These are phyloP conservation scores for Cajanus cajan DNA, from an alignment of 306 rosid genomes.

Conservation along the genomic window DNA sequence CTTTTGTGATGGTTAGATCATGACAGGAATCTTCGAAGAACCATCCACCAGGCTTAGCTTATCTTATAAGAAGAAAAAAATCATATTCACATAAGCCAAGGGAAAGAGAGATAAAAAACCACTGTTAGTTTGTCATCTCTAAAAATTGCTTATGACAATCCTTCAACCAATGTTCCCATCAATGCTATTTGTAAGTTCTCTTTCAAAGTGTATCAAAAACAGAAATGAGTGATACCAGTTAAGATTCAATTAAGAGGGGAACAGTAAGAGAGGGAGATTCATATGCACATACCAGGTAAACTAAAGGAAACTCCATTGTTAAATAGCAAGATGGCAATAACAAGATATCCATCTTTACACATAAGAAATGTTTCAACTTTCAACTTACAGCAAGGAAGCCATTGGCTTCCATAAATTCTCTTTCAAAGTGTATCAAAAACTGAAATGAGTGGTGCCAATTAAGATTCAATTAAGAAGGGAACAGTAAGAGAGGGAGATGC, in stretches of 20 bases:
- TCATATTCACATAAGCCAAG: not conserved
- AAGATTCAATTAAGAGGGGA: not conserved
- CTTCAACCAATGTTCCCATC: not conserved
- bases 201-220: not conserved
- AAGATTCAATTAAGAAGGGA: not conserved
- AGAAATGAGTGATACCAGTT: not conserved
- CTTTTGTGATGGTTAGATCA: not conserved
- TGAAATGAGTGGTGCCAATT: not conserved
- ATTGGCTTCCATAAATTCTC: not conserved
- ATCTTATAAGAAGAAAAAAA: not conserved
- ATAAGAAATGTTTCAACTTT: not conserved
- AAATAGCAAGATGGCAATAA: not conserved
- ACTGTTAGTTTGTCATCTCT: no score
- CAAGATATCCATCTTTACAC: not conserved
- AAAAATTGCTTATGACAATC: not conserved
- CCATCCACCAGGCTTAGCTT: not conserved
- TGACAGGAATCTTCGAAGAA: not conserved
- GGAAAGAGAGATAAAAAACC: not conserved
- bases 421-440: not conserved
- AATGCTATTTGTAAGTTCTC: not conserved
- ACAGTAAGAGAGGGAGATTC: not conserved
- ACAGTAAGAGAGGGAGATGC: not conserved
- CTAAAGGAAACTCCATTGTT: not conserved
- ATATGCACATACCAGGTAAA: not conserved
- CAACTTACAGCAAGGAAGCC: not conserved